phyloP scores from a whole-genome alignment of 306 rosid species.

The Calophaca sinica region DNA sequence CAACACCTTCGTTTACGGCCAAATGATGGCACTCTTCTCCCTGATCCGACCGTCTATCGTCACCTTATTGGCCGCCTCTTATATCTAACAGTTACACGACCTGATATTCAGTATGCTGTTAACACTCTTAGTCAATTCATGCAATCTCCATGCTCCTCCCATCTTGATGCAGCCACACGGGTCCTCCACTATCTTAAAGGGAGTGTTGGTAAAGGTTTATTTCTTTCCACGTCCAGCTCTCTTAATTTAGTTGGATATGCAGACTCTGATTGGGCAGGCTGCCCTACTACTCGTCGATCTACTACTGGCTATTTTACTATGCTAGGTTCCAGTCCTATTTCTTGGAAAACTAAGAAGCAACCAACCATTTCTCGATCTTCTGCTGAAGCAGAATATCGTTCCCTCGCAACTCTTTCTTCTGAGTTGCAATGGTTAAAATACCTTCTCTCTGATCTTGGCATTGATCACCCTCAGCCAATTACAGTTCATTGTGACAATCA shows the following conservation, averaged over 20 bases:
- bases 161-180: background rate
- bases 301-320: background rate
- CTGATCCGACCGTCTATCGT: background rate
- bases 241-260: background rate
- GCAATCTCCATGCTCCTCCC: background rate
- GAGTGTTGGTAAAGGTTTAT: background rate
- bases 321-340: background rate
- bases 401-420: background rate
- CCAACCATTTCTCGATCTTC: background rate
- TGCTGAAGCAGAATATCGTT: background rate
- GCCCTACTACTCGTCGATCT: background rate
- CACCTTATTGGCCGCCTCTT: background rate
- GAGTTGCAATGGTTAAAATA: conserved; percentile 2
- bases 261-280: background rate
- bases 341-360: background rate
- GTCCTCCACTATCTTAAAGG: background rate
- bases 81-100: background rate
- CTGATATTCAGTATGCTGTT: background rate
- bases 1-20: background rate
- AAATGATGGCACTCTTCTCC: background rate
- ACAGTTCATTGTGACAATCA: background rate
- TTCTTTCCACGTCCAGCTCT: background rate
- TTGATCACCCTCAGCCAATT: background rate
- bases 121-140: background rate
- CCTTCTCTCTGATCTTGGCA: background rate